phyloP scores from a whole-genome alignment of 1,284 basidiomycete species.

The Rhodotorula sp. region DNA sequence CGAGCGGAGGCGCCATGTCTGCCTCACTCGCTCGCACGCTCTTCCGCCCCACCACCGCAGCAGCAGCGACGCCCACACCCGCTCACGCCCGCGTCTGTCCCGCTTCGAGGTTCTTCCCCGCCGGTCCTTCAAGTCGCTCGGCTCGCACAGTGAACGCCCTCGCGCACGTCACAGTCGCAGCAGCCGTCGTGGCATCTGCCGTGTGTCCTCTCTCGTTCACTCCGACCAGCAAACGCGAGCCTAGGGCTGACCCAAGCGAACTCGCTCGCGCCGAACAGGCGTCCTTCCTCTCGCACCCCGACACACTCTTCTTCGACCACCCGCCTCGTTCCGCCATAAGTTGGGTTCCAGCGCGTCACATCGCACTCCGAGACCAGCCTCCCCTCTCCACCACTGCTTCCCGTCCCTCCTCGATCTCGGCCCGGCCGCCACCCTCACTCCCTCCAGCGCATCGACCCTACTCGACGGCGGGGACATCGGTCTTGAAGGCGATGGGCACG shows the following conservation, averaged over 20 bases:
- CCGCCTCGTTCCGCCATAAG: conserved; percentile 22
- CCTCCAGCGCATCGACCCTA: neutral
- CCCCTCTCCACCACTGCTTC: neutral
- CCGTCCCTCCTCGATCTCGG: neutral
- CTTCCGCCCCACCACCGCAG: conserved; percentile 10
- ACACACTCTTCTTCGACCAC: conserved; percentile 26
- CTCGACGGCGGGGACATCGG: neutral
- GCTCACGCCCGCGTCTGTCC: conserved; percentile 2
- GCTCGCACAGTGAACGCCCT: conserved; percentile 8
- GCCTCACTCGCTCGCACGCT: conserved; percentile 26
- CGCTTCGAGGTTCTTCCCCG: conserved; percentile 1
- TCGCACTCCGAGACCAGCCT: conserved; percentile 5
- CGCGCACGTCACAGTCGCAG: conserved; percentile 16
- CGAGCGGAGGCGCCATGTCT: conserved; percentile 2
- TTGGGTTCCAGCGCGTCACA: conserved; percentile 8
- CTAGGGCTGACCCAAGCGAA: too few species aligned
- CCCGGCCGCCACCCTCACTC: neutral
- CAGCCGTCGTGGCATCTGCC: conserved; percentile 7
- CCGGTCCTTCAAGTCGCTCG: neutral
- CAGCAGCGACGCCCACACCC: neutral
- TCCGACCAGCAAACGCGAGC: neutral
- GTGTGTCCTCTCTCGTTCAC: conserved; percentile 7
- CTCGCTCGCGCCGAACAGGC: neutral
- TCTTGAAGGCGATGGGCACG: neutral
- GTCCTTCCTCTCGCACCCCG: conserved; percentile 15